Evolutionary conservation across 805 yeast species (phyloP), one percentile per base, ranked within the genome.

Genomic region (Kuraishia floccosa): DNA sequence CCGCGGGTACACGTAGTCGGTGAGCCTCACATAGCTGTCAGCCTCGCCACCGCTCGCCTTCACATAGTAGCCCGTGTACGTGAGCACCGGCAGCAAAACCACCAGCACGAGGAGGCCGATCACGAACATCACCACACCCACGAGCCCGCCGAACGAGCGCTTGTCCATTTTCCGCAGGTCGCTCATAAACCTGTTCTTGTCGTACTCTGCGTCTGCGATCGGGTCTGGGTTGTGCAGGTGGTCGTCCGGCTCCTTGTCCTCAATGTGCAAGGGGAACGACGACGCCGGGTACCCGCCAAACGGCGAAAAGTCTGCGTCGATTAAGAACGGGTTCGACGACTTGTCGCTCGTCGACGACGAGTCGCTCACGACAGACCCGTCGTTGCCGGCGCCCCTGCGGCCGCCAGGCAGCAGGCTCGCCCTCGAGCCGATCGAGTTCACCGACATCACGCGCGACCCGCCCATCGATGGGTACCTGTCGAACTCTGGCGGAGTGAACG

Each of bases 251-350:
- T 89, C 98, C 55, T 84, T 84, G 43, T 89, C 97, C 36, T 89
- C 96, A 39, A 91, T 75, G 43, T 72, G 78, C 35, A 89, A 60
- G 1, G 98, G 98, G 59, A 89, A 89, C 4, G 85, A 76, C 12
- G 86, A 66, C 6, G 95, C 93, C 1, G 98, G 97, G 54, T 83
- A 89, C 11, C 97, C 97, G 31, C 97, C 98, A 58, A 89, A 89
- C 3, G 97, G 98, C 29, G 82, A 73, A 41, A 76, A 76, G 46
- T 80, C 91, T 15, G 76, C 68, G 44, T 66, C 76, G 25, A 60
- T 63, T 29, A 65, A 36, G 40, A 64, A 64, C 10, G 71, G 71
- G 34, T 60, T 54, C 3, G 35, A 12, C 10, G 32, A 27, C 10
- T 26, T 20, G n/a, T 31, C 34, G 17, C 30, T 26, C n/a, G 14